phyloP scores from a whole-genome alignment of 2,329 filamentous ascomycete genomes.

The Didymella pinodella region DNA sequence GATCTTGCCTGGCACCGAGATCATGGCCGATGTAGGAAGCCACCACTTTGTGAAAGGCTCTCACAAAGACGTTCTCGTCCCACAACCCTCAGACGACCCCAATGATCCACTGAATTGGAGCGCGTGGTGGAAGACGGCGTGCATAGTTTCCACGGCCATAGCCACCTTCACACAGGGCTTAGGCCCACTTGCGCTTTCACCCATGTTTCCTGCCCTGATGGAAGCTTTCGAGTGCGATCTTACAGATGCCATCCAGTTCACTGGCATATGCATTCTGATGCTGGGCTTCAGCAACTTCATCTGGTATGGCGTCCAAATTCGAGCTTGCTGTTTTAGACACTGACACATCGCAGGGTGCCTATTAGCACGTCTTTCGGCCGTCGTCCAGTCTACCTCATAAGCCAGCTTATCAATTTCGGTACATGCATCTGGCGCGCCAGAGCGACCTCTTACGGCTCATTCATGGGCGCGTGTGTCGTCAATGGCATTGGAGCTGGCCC shows the following conservation, averaged over 20 bases:
- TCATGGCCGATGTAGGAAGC: conserved; percentile 67
- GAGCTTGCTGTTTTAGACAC: background rate
- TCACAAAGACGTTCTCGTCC: conserved; percentile 59
- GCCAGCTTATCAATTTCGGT: too few relatives aligned
- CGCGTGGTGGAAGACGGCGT: conserved; percentile 57
- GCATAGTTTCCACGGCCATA: conserved; percentile 57
- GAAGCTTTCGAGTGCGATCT: conserved; percentile 63
- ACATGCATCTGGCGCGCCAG: too few relatives aligned
- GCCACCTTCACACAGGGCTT: conserved; percentile 62
- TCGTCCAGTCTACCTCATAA: conserved; percentile 61
- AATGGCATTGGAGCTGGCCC: too few relatives aligned
- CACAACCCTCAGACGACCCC: conserved; percentile 61
- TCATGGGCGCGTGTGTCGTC: too few relatives aligned
- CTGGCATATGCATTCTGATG: conserved; percentile 64
- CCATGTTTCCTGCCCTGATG: conserved; percentile 68
- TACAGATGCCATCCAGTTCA: conserved; percentile 64
- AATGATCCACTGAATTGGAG: conserved; percentile 65
- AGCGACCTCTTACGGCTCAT: too few relatives aligned
- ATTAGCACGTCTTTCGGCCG: conserved; percentile 64
- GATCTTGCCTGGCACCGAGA: conserved; percentile 65
- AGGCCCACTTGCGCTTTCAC: conserved; percentile 62
- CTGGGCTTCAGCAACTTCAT: conserved; percentile 68
- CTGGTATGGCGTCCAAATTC: conserved; percentile 51
- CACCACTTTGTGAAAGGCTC: conserved; percentile 69
- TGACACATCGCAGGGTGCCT: conserved; percentile 57